Conservation (phyloP, 768 basidiomycete species). For the Galerina marginata region DNA sequence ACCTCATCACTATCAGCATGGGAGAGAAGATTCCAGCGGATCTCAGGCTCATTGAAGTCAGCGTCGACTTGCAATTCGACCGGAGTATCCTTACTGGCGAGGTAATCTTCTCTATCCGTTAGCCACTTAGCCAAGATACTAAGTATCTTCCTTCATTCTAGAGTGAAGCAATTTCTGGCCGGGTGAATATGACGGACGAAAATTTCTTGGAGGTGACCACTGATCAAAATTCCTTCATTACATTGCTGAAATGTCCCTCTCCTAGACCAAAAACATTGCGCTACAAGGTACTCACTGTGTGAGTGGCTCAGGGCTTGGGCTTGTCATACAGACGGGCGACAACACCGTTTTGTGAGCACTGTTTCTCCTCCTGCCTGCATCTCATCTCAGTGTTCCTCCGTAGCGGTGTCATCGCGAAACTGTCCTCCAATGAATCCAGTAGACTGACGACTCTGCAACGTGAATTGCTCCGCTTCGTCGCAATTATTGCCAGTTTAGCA, state of each 20-base stretch:
- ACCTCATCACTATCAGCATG: conserved; percentile 64
- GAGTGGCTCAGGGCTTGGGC: conserved; percentile 51
- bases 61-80: conserved; percentile 64
- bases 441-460: conserved; percentile 54
- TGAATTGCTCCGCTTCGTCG: conserved; percentile 60
- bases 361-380: not conserved
- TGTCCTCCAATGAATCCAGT: conserved; percentile 41
- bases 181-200: conserved; percentile 39
- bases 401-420: conserved; percentile 41
- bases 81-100: conserved; percentile 71
- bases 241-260: conserved; percentile 3
- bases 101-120: conserved; percentile 10
- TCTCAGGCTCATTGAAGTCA: conserved; percentile 62
- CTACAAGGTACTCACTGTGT: conserved; percentile 61
- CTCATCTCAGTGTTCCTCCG: not conserved
- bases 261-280: conserved; percentile 61
- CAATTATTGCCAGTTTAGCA: conserved; percentile 55
- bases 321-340: conserved; percentile 56
- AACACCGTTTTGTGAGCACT: conserved; percentile 46
- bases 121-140: not conserved
- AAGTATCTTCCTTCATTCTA: conserved; percentile 6
- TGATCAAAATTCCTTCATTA: conserved; percentile 10
- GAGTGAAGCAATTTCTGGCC: conserved; percentile 40
- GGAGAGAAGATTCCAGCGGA: conserved; percentile 79
- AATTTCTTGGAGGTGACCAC: conserved; percentile 34